A percentile compares a stretch with the other conserved stretches of the same genome.
These are phyloP conservation scores for Raffaelea albimanens DNA, from an alignment of 2,329 filamentous ascomycete genomes.

Conservation along the genomic window DNA sequence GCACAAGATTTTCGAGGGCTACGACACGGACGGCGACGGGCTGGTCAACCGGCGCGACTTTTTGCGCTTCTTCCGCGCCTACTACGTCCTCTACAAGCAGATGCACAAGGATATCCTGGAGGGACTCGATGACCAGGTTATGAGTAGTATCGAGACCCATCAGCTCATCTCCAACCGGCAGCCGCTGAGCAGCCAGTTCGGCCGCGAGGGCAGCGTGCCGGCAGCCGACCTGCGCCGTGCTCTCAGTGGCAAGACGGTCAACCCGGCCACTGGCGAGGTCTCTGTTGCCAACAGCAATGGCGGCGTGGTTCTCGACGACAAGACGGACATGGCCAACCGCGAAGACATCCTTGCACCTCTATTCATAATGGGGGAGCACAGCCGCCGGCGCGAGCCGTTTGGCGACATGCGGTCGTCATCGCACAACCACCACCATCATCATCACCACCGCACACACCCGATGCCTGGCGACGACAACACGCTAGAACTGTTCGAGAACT, in stretches of 20 bases:
- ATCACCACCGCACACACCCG: too few relatives aligned
- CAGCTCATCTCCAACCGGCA: slow-evolving; percentile 68
- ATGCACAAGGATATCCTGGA: slow-evolving; percentile 78
- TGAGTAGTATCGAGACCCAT: slow-evolving; percentile 65
- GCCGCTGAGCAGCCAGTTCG: slow-evolving; percentile 65
- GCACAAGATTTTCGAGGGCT: slow-evolving; percentile 53
- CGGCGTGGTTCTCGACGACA: slow-evolving; percentile 49
- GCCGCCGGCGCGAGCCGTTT: background rate
- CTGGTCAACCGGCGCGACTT: slow-evolving; percentile 82
- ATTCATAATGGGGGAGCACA: slow-evolving; percentile 25
- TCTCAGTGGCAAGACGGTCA: slow-evolving; percentile 58
- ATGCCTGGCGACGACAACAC: background rate
- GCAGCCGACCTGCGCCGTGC: slow-evolving; percentile 49
- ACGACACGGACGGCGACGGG: slow-evolving; percentile 83
- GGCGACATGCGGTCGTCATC: slow-evolving; percentile 1
- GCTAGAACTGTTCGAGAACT: background rate
- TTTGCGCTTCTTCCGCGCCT: slow-evolving; percentile 81
- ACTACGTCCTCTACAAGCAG: slow-evolving; percentile 84
- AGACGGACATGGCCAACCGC: slow-evolving; percentile 33
- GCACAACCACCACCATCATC: background rate
- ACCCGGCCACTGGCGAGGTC: slow-evolving; percentile 49
- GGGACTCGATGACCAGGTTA: slow-evolving; percentile 66
- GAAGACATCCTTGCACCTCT: slow-evolving; percentile 21
- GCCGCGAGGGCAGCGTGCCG: slow-evolving; percentile 61
- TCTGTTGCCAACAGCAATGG: slow-evolving; percentile 49